These are phyloP conservation scores for Hortiboletus campestris DNA, from an alignment of 768 basidiomycete species.

Conservation along the genomic window DNA sequence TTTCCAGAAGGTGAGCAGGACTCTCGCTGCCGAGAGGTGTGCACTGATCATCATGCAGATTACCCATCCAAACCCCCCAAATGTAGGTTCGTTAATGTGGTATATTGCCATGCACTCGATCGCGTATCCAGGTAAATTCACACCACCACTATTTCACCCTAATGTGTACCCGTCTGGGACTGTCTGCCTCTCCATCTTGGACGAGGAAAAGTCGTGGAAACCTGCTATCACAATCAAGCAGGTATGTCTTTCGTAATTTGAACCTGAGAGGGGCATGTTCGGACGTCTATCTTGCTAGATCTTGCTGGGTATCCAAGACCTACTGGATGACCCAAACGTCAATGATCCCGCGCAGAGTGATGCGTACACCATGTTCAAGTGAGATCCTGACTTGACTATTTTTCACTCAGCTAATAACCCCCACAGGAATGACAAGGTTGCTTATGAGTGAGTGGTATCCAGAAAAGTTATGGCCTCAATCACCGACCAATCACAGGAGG, in stretches of 20 bases:
- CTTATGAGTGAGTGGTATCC: constrained; percentile 73
- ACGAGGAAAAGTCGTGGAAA: constrained; percentile 99
- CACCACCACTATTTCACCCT: constrained; percentile 93
- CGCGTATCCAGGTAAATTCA: constrained; percentile 79
- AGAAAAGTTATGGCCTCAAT: not conserved
- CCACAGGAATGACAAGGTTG: constrained; percentile 83
- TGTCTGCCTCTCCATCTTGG: constrained; percentile 94
- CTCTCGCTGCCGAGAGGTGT: not conserved
- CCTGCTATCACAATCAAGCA: constrained; percentile 99
- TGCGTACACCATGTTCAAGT: constrained; percentile 99
- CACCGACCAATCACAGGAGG: constrained; percentile 46
- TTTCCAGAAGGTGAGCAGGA: constrained; percentile 85
- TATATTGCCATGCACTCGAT: constrained; percentile 3
- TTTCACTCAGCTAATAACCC: constrained; percentile 7
- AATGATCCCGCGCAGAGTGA: constrained; percentile 98
- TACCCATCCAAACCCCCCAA: constrained; percentile 96
- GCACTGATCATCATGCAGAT: constrained; percentile 46
- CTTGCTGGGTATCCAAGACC: constrained; percentile 91
- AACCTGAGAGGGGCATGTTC: not conserved
- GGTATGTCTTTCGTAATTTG: constrained; percentile 41
- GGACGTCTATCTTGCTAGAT: constrained; percentile 52
- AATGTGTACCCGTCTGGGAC: constrained; percentile 99
- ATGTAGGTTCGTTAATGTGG: constrained; percentile 49
- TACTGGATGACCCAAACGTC: constrained; percentile 93
- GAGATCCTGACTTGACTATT: constrained; percentile 31